Percentiles rank a stretch among this genome's conserved stretches.
Evolutionary conservation across 495 filamentous ascomycete genomes (phyloP).

Genomic region (Tuber microsphaerosporum): DNA sequence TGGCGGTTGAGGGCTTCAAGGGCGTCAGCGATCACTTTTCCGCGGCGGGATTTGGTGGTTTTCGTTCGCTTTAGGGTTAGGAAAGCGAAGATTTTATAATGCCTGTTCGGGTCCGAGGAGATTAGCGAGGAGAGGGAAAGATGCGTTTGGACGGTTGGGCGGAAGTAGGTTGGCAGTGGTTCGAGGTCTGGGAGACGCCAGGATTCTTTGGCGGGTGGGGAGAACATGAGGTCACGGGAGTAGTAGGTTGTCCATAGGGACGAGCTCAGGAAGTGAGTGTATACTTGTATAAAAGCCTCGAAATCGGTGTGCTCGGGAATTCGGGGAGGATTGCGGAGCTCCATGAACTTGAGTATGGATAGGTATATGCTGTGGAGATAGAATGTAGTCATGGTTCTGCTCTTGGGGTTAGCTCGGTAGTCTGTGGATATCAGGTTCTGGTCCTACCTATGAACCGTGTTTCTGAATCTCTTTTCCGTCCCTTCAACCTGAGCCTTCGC

Average conservation of each 20-base stretch:
- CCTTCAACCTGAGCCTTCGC: constrained; percentile 22
- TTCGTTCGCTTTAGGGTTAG: constrained; percentile 14
- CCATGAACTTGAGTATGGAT: constrained; percentile 22
- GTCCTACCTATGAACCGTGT: constrained; percentile 30
- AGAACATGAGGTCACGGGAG: constrained; percentile 23
- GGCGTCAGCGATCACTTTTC: constrained; percentile 24
- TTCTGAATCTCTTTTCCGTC: constrained; percentile 26
- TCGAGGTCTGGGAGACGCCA: constrained; percentile 30
- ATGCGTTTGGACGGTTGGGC: neutral
- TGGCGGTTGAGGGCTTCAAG: constrained; percentile 19
- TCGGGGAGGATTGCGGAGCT: constrained; percentile 6
- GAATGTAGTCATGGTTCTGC: constrained; percentile 32
- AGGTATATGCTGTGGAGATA: constrained; percentile 28
- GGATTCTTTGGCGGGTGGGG: constrained; percentile 18
- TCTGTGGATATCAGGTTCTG: neutral
- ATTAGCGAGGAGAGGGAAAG: neutral
- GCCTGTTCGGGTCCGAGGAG: neutral
- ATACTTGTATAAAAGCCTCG: constrained; percentile 12
- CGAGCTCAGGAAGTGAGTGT: constrained; percentile 24
- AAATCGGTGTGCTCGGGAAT: constrained; percentile 12
- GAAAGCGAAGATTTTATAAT: constrained; percentile 19
- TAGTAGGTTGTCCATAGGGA: constrained; percentile 28
- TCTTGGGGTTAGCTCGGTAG: neutral
- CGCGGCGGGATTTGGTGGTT: constrained; percentile 10
- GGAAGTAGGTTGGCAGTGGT: constrained; percentile 20